These are phyloP conservation scores for Corylus heterophylla DNA, from an alignment of 306 rosid species.

Conservation along the genomic window DNA sequence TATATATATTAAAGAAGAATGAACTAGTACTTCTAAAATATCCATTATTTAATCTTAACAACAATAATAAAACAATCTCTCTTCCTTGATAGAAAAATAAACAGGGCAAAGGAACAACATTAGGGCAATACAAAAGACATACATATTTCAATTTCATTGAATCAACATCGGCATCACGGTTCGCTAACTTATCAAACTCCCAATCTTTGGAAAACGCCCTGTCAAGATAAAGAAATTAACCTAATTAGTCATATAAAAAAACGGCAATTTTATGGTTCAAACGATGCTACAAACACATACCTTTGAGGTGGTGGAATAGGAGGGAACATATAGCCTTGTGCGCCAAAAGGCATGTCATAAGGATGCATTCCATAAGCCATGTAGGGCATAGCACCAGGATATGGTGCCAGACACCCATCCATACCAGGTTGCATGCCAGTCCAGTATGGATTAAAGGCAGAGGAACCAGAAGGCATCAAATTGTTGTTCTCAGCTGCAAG, in stretches of 20 bases:
- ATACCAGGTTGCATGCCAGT: slow-evolving; percentile 86
- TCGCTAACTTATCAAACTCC: slow-evolving; percentile 75
- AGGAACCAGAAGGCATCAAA: slow-evolving; percentile 85
- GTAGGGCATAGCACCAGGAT: slow-evolving; percentile 73
- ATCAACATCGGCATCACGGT: slow-evolving; percentile 63
- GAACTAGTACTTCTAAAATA: background rate
- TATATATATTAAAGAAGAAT: background rate
- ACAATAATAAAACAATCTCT: slow-evolving; percentile 11
- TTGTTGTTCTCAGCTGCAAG: slow-evolving; percentile 73
- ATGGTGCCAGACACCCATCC: slow-evolving; percentile 81
- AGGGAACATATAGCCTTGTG: slow-evolving; percentile 81
- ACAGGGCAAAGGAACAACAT: slow-evolving; percentile 23
- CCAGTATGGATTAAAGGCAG: slow-evolving; percentile 81
- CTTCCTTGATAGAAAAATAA: slow-evolving; percentile 15
- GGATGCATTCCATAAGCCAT: slow-evolving; percentile 79
- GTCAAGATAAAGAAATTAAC: slow-evolving; percentile 23
- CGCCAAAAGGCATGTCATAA: slow-evolving; percentile 81
- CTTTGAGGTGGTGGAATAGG: slow-evolving; percentile 80
- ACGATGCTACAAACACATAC: slow-evolving; percentile 31
- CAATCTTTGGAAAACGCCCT: slow-evolving; percentile 75
- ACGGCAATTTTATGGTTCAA: background rate
- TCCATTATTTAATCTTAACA: background rate
- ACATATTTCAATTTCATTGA: slow-evolving; percentile 78
- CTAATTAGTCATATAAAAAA: background rate
- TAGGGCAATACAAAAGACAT: slow-evolving; percentile 54